Percentiles rank a stretch among this genome's conserved stretches.
These are phyloP conservation scores for Rubia tinctorum DNA, from an alignment of 305 asterid genomes.

Conservation along the genomic window DNA sequence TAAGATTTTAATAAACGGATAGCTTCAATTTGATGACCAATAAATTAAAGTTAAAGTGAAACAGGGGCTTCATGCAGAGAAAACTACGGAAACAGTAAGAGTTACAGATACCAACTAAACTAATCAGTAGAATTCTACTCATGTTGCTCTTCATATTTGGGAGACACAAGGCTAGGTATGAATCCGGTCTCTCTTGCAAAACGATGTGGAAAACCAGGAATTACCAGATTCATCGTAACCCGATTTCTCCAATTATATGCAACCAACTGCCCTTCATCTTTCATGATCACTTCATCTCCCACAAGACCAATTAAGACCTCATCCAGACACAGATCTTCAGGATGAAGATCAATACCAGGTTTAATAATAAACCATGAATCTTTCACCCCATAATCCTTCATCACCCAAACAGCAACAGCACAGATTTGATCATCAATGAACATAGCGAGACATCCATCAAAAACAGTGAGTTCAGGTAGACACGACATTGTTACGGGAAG, in stretches of 20 bases:
- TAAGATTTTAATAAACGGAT: too few species aligned
- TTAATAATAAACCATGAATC: neutral
- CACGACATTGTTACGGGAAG: too few species aligned
- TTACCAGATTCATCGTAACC: neutral
- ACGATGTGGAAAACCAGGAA: neutral
- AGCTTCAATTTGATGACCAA: too few species aligned
- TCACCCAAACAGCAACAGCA: neutral
- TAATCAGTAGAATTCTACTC: too few species aligned
- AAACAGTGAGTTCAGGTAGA: neutral
- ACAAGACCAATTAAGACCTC: too few species aligned
- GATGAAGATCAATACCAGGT: neutral
- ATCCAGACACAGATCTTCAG: too few species aligned
- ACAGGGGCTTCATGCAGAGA: too few species aligned
- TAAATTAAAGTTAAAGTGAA: too few species aligned
- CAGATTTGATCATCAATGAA: too few species aligned
- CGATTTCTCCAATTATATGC: neutral
- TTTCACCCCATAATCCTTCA: neutral
- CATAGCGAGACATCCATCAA: neutral
- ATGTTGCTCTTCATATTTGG: neutral
- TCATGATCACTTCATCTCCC: neutral
- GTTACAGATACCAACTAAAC: too few species aligned
- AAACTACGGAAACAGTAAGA: too few species aligned
- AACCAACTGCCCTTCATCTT: neutral
- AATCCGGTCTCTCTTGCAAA: neutral
- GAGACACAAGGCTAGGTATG: neutral